Base-by-base conservation (phyloP, 129 eudicot species). In the Artemisia annua region DNA sequence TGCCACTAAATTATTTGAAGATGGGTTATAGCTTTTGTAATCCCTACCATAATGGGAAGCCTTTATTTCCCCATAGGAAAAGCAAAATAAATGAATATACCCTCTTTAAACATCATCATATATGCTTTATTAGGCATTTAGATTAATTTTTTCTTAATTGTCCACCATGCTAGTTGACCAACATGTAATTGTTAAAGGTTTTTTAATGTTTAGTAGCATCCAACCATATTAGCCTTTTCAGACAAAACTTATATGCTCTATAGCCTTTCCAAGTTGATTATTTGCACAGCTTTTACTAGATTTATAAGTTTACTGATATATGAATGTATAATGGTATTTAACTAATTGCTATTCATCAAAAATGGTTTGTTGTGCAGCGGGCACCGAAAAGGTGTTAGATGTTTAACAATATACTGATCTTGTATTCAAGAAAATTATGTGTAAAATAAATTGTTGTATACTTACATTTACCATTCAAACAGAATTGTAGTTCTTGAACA, bases 121-220 rank as follows among this genome's bases (percentile, higher is more conserved):
- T 69, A 3, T 8, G 73, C 62, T 69, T 69, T 52, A 50, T 69
- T 52, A n/a, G 73, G 28, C 48, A 44, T 26, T 24, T 14, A 69
- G 43, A 28, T 52, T 39, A 52, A 16, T 26, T 54, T 28, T 12
- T 11, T 15, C 22, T 19, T 11, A 48, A 26, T 30, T n/a, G 49
- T 10, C 48, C 63, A 35, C n/a, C 73, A 69, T 35, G 6, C 54
- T 5, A 20, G 59, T 24, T 67, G 66, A 61, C 19, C 46, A 26
- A 14, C 66, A 60, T 60, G 18, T 26, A 26, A 24, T 24, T 24
- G 39, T 61, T 61, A 28, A 0, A 22, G 19, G 18, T 26, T 61
- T 61, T 61, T 9, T 11, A 59, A 8, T 24, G 66, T 26, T 15
- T 60, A 60, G 3, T 14, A 2, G 11, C 65, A 59, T 24, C 65